phyloP scores from a whole-genome alignment of 2,329 filamentous ascomycete species.

The Ceratocystis destructans region DNA sequence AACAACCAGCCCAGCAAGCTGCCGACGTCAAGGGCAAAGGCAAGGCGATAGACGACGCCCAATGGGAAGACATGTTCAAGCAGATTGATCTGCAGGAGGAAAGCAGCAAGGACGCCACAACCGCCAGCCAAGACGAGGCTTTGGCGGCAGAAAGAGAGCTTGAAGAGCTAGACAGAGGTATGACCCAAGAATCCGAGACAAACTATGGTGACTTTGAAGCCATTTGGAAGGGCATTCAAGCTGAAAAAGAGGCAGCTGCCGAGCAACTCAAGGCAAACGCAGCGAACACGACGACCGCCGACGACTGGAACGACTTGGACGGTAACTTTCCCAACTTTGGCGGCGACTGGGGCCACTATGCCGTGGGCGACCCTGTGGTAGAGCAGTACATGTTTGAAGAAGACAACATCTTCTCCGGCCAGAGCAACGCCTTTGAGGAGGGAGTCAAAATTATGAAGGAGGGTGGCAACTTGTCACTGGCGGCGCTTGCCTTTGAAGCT shows the following conservation, averaged over 20 bases:
- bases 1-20: conserved; percentile 33
- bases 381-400: conserved; percentile 92
- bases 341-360: conserved; percentile 52
- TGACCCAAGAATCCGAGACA: conserved; percentile 45
- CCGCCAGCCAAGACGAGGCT: conserved; percentile 31
- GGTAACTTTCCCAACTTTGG: conserved; percentile 46
- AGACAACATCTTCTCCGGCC: conserved; percentile 75
- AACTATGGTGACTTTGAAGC: conserved; percentile 79
- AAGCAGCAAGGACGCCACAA: conserved; percentile 39
- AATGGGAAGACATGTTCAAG: conserved; percentile 95
- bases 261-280: conserved; percentile 17
- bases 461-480: conserved; percentile 85
- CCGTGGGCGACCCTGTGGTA: conserved; percentile 54
- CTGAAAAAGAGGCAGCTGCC: conserved; percentile 34
- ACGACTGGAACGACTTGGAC: conserved; percentile 53
- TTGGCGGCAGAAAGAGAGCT: conserved; percentile 46
- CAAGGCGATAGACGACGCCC: conserved; percentile 80
- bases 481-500: conserved; percentile 88
- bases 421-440: conserved; percentile 78
- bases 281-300: conserved; percentile 33
- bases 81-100: conserved; percentile 52
- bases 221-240: conserved; percentile 72
- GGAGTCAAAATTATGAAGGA: conserved; percentile 86
- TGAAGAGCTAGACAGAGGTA: conserved; percentile 62
- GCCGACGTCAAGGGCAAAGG: conserved; percentile 62